Conservation (phyloP, 805 yeast genomes). For the Metschnikowia amazonensis region DNA sequence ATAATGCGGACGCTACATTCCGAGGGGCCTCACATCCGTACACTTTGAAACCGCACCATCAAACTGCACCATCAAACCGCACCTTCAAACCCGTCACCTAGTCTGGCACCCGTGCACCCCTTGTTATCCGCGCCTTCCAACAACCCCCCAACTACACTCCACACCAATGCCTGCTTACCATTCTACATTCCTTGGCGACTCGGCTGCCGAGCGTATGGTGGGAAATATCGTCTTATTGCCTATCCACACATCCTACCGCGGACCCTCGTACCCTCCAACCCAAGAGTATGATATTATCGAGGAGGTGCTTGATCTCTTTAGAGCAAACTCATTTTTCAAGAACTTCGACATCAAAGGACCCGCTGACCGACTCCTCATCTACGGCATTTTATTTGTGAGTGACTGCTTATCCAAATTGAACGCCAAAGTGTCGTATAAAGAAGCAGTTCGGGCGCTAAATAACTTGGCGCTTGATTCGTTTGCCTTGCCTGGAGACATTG, state of each 20-base stretch:
- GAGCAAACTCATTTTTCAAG: constrained; percentile 94
- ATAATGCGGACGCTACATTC: neutral
- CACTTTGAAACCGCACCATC: neutral
- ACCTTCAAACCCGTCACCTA: too few species aligned
- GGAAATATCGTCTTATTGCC: constrained; percentile 87
- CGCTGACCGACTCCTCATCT: constrained; percentile 86
- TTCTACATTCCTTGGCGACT: constrained; percentile 67
- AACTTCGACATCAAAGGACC: constrained; percentile 96
- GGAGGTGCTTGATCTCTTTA: constrained; percentile 83
- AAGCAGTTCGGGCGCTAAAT: constrained; percentile 66
- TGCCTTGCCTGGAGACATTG: constrained; percentile 90
- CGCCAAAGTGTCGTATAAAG: constrained; percentile 46
- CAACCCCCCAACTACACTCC: neutral
- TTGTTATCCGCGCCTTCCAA: neutral
- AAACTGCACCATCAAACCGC: neutral
- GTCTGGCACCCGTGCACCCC: neutral
- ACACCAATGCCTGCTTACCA: constrained; percentile 61
- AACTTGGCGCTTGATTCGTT: constrained; percentile 86
- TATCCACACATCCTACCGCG: constrained; percentile 75
- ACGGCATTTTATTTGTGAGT: constrained; percentile 86
- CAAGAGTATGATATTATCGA: constrained; percentile 84
- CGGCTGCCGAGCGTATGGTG: constrained; percentile 45
- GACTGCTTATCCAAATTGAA: constrained; percentile 72
- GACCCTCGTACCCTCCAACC: constrained; percentile 80
- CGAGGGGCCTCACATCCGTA: neutral